Conservation (phyloP, 306 rosid species). For the Elaeagnus macrophylla region DNA sequence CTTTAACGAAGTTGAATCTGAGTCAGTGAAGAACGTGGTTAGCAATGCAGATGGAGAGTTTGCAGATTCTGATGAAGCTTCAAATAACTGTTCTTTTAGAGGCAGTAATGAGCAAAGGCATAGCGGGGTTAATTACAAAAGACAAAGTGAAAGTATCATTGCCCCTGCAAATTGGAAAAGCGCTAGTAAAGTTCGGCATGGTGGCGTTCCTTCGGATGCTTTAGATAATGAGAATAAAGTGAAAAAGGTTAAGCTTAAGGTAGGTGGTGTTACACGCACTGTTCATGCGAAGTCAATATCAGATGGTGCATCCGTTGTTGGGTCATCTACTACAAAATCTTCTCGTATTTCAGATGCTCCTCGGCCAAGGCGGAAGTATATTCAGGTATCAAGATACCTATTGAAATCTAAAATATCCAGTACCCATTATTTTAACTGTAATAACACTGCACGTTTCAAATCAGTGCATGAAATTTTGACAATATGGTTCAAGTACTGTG, state of each 20-base stretch:
- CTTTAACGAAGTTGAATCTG: slow-evolving; percentile 6
- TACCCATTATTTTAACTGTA: neutral
- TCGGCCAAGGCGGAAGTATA: slow-evolving; percentile 16
- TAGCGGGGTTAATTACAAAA: slow-evolving; percentile 15
- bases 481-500: neutral
- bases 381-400: slow-evolving; percentile 13
- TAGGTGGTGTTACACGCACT: slow-evolving; percentile 23
- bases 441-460: neutral
- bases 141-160: slow-evolving; percentile 23
- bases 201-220: slow-evolving; percentile 1
- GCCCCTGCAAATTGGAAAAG: slow-evolving; percentile 26
- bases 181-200: slow-evolving; percentile 1
- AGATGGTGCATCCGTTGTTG: slow-evolving; percentile 23
- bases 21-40: slow-evolving; percentile 15
- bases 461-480: neutral
- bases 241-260: slow-evolving; percentile 29
- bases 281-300: slow-evolving; percentile 23
- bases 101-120: slow-evolving; percentile 27
- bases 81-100: slow-evolving; percentile 20
- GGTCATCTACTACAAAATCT: slow-evolving; percentile 17
- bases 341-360: slow-evolving; percentile 22
- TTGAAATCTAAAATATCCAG: neutral
- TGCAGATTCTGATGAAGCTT: slow-evolving; percentile 34
- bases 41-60: slow-evolving; percentile 24
- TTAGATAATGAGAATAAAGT: slow-evolving; percentile 21